Percentiles rank a stretch among this genome's conserved stretches.
Evolutionary conservation across 345 rosid species (phyloP).

Genomic region (Syzygium grande): DNA sequence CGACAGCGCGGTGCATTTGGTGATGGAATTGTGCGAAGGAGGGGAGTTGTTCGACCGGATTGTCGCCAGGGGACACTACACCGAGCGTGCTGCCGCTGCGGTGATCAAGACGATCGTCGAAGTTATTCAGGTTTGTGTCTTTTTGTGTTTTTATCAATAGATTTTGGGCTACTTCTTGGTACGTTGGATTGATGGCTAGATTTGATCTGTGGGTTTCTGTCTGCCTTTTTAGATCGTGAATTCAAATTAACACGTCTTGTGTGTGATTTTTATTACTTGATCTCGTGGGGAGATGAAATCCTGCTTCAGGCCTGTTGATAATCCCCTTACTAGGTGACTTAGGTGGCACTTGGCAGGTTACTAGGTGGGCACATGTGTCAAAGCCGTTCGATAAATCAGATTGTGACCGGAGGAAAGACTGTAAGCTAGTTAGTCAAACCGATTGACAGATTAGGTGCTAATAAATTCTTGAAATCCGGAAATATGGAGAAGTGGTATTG

Average conservation of each 20-base stretch:
- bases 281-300: background rate
- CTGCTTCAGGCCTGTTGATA: background rate
- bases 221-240: background rate
- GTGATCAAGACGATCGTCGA: conserved; percentile 84
- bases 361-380: background rate
- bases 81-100: conserved; percentile 93
- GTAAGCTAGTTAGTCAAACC: background rate
- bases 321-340: background rate
- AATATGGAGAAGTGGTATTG: background rate
- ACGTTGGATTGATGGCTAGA: background rate
- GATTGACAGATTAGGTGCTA: background rate
- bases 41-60: conserved; percentile 97
- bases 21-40: conserved; percentile 96
- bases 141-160: background rate
- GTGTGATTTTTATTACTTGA: background rate
- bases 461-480: background rate
- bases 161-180: background rate
- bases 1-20: conserved; percentile 82
- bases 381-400: background rate
- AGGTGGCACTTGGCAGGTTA: background rate
- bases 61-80: conserved; percentile 93
- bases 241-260: background rate
- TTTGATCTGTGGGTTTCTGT: background rate
- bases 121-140: conserved; percentile 73
- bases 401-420: background rate